A percentile compares a stretch with the other conserved stretches of the same genome.
Conservation (phyloP, 805 yeast genomes). For the Jamesozyma spencerorum region DNA sequence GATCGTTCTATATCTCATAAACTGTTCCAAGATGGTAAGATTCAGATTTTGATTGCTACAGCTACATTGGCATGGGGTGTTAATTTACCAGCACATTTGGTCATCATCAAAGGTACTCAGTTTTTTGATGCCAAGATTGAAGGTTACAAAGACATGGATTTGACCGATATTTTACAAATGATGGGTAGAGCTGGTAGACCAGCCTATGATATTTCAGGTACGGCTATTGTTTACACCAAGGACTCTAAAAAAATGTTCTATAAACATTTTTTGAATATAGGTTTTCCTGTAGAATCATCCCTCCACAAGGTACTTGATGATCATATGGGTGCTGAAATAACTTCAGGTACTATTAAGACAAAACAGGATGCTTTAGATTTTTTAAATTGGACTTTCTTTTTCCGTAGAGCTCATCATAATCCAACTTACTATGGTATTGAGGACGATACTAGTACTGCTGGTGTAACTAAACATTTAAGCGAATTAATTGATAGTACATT, state of each 20-base stretch:
- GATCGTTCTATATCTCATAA: slow-evolving; percentile 86
- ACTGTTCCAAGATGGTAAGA: slow-evolving; percentile 72
- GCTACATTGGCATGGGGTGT: slow-evolving; percentile 99
- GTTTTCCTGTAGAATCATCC: slow-evolving; percentile 90
- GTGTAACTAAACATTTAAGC: slow-evolving; percentile 50
- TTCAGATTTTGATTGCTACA: slow-evolving; percentile 87
- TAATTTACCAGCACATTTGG: slow-evolving; percentile 97
- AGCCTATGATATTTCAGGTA: slow-evolving; percentile 86
- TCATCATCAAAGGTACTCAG: slow-evolving; percentile 92
- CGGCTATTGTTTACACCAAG: slow-evolving; percentile 82
- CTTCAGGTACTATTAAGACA: slow-evolving; percentile 85
- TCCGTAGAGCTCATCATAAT: slow-evolving; percentile 86
- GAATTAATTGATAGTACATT: slow-evolving; percentile 61
- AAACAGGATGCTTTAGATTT: slow-evolving; percentile 91
- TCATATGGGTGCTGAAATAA: slow-evolving; percentile 91
- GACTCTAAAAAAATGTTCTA: slow-evolving; percentile 79
- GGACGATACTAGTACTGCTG: slow-evolving; percentile 48
- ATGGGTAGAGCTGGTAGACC: slow-evolving; percentile 99
- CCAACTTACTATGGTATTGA: slow-evolving; percentile 88
- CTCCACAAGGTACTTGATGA: slow-evolving; percentile 73
- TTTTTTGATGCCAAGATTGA: slow-evolving; percentile 90
- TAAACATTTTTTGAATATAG: slow-evolving; percentile 77
- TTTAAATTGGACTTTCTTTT: slow-evolving; percentile 91
- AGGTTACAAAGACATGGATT: slow-evolving; percentile 87
- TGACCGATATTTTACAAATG: slow-evolving; percentile 92